Percentiles rank a stretch among this genome's conserved stretches.
Conservation (phyloP, 345 rosid species). For the Gossypium mustelinum region DNA sequence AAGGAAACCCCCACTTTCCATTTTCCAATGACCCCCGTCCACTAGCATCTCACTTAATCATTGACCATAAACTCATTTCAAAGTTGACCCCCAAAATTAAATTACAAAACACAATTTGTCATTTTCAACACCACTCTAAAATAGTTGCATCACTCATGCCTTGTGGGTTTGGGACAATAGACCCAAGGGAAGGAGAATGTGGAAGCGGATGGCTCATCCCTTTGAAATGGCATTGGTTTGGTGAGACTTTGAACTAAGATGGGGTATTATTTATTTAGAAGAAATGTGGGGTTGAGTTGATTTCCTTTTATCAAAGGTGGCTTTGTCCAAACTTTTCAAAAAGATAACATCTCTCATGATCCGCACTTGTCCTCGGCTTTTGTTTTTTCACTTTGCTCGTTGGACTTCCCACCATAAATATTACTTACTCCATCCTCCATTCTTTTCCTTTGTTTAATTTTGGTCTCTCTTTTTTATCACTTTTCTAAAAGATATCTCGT, state of each 20-base stretch:
- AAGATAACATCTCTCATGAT: not conserved
- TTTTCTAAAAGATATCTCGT: not conserved
- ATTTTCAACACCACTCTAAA: too few species aligned
- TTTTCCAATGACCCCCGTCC: not conserved
- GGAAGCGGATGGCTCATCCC: too few species aligned
- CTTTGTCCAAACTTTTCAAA: constrained; percentile 3
- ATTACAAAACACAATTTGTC: too few species aligned
- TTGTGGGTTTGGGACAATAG: too few species aligned
- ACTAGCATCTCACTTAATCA: too few species aligned
- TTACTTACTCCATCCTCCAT: not conserved
- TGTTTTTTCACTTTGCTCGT: not conserved
- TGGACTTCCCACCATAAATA: not conserved
- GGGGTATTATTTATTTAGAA: not conserved
- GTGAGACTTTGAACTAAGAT: not conserved
- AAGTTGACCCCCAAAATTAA: too few species aligned
- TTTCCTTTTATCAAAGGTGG: not conserved
- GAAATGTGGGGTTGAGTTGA: not conserved
- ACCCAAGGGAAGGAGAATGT: too few species aligned
- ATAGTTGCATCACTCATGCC: too few species aligned
- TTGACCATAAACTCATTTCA: too few species aligned
- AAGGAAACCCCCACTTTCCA: not conserved
- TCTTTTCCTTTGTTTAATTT: not conserved
- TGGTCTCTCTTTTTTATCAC: not conserved
- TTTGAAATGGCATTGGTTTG: not conserved
- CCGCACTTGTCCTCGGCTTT: not conserved